Base-by-base conservation (phyloP, 257 asterid genomes). In the Linderniella brevidens region DNA sequence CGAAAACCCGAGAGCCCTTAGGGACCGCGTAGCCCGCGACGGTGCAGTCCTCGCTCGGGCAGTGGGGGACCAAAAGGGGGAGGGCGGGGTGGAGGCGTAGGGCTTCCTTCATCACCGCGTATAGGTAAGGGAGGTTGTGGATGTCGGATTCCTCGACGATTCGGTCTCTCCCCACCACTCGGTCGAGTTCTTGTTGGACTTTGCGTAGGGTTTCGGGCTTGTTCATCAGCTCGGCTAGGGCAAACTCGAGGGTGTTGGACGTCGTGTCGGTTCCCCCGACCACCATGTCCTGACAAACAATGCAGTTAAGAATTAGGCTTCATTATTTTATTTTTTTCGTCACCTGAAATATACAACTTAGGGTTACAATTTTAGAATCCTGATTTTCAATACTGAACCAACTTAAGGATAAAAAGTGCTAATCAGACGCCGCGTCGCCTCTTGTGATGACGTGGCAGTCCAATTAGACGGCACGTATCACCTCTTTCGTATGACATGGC, bases 21-120 rank as follows among this genome's bases (percentile, higher is more conserved):
- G 57, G 57, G 32, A 58, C 25, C 0, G 50, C 29, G 53, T 59
- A 52, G 14, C 64, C 64, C 11, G 46, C 58, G 9, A 59, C 11
- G 0, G 14, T 50, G 35, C 37, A 43, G 5, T 37, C 11, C 4
- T 20, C 19, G 41, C 13, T 57, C 9, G 62, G 43, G 13, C 17
- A 11, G 4, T 43, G 15, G 4, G 56, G 62, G 8, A 47, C 32
- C 2, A 57, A 15, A 14, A 57, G n/a, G 8, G 56, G 62, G 0
- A 20, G 19, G 4, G 25, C 10, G 9, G 62, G 62, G 25, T 49
- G 62, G 19, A 57, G 12, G 11, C 62, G 62, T 16, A 49, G 9
- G 10, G 50, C 17, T 41, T 57, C 62, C 29, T 57, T 57, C 8
- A 57, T 0, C 11, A 57, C 62, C 0, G 56, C 49, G 19, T 29